phyloP scores from a whole-genome alignment of 1,284 basidiomycete genomes.

The Spongiforma sp. region DNA sequence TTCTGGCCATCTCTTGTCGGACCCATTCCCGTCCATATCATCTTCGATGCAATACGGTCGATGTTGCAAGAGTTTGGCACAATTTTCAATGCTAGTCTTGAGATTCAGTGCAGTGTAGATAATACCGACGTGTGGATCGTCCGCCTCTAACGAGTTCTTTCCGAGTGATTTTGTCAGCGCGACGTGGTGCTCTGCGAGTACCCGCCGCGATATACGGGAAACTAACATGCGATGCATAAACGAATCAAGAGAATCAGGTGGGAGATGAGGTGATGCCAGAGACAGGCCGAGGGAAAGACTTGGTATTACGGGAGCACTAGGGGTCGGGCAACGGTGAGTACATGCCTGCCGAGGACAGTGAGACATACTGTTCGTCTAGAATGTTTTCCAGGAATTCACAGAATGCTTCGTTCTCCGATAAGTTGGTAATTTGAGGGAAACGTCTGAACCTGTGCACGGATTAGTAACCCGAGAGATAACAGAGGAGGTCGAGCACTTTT shows the following conservation, averaged over 20 bases:
- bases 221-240: slow-evolving; percentile 93
- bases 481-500: slow-evolving; percentile 56
- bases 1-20: slow-evolving; percentile 57
- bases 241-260: slow-evolving; percentile 80
- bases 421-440: slow-evolving; percentile 75
- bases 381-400: slow-evolving; percentile 72
- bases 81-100: slow-evolving; percentile 72
- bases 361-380: slow-evolving; percentile 75
- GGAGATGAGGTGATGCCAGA: slow-evolving; percentile 77
- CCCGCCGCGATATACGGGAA: slow-evolving; percentile 88
- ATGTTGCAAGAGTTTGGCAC: slow-evolving; percentile 61
- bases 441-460: slow-evolving; percentile 64
- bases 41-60: slow-evolving; percentile 53
- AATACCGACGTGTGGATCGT: slow-evolving; percentile 81
- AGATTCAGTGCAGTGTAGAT: slow-evolving; percentile 82
- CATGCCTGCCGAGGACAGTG: too few relatives aligned
- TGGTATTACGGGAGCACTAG: slow-evolving; percentile 77
- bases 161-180: slow-evolving; percentile 72
- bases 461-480: slow-evolving; percentile 13
- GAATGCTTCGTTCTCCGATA: slow-evolving; percentile 82
- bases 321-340: not conserved
- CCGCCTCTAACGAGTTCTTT: slow-evolving; percentile 33
- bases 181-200: slow-evolving; percentile 90
- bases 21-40: slow-evolving; percentile 40
- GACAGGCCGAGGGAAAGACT: slow-evolving; percentile 79